Percentiles rank a stretch among this genome's conserved stretches.
Evolutionary conservation across 306 rosid genomes (phyloP).

Genomic region (Quercus berberidifolia): DNA sequence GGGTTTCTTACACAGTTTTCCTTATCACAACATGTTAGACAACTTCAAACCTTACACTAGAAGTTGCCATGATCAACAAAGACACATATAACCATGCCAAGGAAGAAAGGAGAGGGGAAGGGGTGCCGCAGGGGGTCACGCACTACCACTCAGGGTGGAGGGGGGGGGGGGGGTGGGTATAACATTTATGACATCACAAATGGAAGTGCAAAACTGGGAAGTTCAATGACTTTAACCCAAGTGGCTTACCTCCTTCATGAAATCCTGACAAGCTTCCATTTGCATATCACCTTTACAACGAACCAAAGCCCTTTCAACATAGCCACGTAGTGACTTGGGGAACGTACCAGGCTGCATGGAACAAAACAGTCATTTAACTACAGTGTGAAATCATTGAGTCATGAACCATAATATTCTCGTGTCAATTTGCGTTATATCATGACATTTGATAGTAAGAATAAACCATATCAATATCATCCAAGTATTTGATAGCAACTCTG

Average conservation of each 20-base stretch:
- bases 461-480: neutral
- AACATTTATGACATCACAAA: slow-evolving; percentile 5
- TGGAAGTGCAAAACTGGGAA: slow-evolving; percentile 3
- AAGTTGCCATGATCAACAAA: neutral
- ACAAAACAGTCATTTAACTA: slow-evolving; percentile 18
- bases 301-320: slow-evolving; percentile 93
- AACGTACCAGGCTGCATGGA: slow-evolving; percentile 78
- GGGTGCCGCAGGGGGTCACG: too few relatives aligned
- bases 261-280: slow-evolving; percentile 76
- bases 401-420: neutral
- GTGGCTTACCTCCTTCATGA: slow-evolving; percentile 78
- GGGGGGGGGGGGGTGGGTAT: neutral
- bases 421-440: neutral
- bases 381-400: neutral
- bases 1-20: neutral
- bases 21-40: neutral
- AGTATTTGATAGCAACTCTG: neutral
- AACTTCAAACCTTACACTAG: neutral
- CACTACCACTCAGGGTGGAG: neutral
- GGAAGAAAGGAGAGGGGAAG: neutral
- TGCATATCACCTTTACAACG: slow-evolving; percentile 88
- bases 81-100: neutral
- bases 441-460: neutral
- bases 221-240: slow-evolving; percentile 1
- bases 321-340: slow-evolving; percentile 87